Conservation (phyloP, 306 rosid species). For the Vigna mungo region DNA sequence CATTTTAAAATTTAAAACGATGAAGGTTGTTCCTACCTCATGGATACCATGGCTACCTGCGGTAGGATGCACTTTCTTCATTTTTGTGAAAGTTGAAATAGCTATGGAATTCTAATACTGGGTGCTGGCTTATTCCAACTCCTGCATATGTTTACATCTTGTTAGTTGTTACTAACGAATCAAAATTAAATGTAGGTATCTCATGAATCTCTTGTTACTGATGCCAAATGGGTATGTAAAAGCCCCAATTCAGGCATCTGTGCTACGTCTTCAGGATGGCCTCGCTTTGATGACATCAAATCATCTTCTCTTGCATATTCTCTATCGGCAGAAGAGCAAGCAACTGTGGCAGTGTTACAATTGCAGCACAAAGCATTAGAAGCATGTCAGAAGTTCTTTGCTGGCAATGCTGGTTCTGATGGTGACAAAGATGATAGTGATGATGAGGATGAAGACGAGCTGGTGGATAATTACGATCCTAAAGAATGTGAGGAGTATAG, state of each 20-base stretch:
- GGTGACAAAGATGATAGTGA: slow-evolving; percentile 40
- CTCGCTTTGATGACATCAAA: slow-evolving; percentile 37
- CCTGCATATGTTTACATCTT: neutral
- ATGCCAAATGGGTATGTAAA: slow-evolving; percentile 43
- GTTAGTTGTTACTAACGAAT: neutral
- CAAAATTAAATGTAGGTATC: slow-evolving; percentile 39
- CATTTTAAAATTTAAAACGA: neutral
- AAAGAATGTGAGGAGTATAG: slow-evolving; percentile 51
- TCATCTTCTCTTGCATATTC: slow-evolving; percentile 15
- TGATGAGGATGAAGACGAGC: slow-evolving; percentile 41
- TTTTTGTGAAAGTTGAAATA: slow-evolving; percentile 17
- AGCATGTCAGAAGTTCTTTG: slow-evolving; percentile 56
- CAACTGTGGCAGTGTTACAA: slow-evolving; percentile 41
- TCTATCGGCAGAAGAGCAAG: slow-evolving; percentile 47
- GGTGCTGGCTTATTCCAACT: slow-evolving; percentile 19
- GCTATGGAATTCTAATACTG: slow-evolving; percentile 5
- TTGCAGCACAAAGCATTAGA: slow-evolving; percentile 59
- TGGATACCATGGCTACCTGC: neutral
- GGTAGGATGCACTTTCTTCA: neutral
- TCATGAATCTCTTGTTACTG: slow-evolving; percentile 40
- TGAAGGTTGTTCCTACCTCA: neutral
- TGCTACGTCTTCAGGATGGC: slow-evolving; percentile 54
- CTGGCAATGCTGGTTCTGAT: slow-evolving; percentile 48
- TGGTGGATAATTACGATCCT: slow-evolving; percentile 25
- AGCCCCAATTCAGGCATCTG: slow-evolving; percentile 22